Percentiles rank a stretch among this genome's conserved stretches.
Evolutionary conservation across 2,329 filamentous ascomycete species (phyloP).

Genomic region (Fusarium guadeloupense): DNA sequence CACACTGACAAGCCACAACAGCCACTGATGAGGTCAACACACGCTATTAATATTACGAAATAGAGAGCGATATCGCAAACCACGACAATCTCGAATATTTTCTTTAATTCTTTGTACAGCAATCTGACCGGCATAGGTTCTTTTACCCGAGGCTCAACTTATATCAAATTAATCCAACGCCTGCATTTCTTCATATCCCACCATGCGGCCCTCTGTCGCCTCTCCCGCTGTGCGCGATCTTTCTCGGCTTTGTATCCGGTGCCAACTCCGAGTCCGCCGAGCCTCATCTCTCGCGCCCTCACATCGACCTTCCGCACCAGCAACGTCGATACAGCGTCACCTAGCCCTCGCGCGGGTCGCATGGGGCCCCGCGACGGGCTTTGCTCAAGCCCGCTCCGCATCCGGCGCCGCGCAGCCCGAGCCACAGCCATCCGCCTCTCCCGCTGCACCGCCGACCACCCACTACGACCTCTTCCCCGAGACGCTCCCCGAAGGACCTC

Average conservation of each 20-base stretch:
- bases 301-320: constrained; percentile 19
- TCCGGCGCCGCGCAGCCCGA: constrained; percentile 26
- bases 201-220: constrained; percentile 41
- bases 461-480: constrained; percentile 91
- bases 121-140: neutral
- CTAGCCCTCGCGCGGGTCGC: constrained; percentile 1
- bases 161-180: no score
- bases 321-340: constrained; percentile 9
- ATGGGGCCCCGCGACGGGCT: neutral
- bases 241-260: constrained; percentile 49
- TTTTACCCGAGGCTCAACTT: neutral
- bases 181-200: neutral
- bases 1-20: neutral
- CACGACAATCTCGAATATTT: neutral
- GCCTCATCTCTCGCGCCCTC: constrained; percentile 35
- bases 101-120: neutral
- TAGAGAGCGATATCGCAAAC: neutral
- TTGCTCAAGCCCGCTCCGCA: constrained; percentile 18
- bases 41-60: constrained; percentile 32
- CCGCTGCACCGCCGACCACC: constrained; percentile 52
- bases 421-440: constrained; percentile 1
- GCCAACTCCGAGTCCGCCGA: constrained; percentile 45
- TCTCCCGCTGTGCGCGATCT: constrained; percentile 41
- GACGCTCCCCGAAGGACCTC: constrained; percentile 79
- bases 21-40: constrained; percentile 15